Conservation (phyloP, 306 rosid genomes). For the Prunus dulcis region DNA sequence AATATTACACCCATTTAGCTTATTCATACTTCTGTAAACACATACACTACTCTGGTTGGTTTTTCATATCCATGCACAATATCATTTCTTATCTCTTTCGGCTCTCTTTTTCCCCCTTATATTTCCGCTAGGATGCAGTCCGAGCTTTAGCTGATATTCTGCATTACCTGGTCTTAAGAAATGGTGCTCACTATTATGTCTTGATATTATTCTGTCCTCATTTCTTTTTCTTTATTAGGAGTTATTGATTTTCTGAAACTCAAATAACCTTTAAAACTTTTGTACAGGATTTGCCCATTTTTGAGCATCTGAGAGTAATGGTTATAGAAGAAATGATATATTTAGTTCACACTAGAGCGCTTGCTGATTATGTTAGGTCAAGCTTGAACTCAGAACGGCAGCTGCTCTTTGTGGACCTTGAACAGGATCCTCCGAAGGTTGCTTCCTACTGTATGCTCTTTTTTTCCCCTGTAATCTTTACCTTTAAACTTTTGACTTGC, state of each 20-base stretch:
- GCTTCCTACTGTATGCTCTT: slow-evolving; percentile 2
- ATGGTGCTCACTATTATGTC: neutral
- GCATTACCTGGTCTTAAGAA: neutral
- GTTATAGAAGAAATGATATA: slow-evolving; percentile 88
- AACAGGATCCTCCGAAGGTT: slow-evolving; percentile 76
- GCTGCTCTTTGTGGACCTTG: slow-evolving; percentile 71
- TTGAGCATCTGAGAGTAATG: slow-evolving; percentile 64
- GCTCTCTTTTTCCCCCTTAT: neutral
- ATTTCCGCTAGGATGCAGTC: neutral
- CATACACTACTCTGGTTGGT: neutral
- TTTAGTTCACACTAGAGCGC: slow-evolving; percentile 51
- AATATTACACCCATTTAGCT: no score
- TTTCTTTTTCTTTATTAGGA: slow-evolving; percentile 4
- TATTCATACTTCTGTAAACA: neutral
- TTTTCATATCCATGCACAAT: neutral
- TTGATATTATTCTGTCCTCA: neutral
- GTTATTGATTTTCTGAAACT: neutral
- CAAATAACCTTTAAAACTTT: neutral
- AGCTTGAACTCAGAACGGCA: slow-evolving; percentile 44
- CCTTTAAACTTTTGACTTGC: neutral
- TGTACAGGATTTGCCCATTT: slow-evolving; percentile 45
- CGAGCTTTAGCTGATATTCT: neutral
- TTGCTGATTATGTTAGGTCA: slow-evolving; percentile 43
- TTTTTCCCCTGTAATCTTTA: neutral
- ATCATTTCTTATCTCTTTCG: neutral